Evolutionary conservation across 208 protist genomes (phyloP).

Genomic region (Leishmania martiniquensis): DNA sequence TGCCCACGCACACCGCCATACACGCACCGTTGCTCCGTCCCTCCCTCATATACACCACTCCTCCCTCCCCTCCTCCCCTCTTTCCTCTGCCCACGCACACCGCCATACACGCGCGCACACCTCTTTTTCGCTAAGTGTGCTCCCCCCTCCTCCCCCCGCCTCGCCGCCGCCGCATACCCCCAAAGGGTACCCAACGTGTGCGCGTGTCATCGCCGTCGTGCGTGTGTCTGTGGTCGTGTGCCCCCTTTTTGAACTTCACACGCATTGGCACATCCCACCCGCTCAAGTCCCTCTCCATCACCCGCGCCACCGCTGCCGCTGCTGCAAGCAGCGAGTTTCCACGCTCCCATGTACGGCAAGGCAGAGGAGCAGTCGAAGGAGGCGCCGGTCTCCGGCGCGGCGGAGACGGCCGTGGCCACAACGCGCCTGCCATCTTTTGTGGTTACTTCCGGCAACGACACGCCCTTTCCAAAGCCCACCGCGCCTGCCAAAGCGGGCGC

Average conservation of each 20-base stretch:
- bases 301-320: neutral
- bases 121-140: no score
- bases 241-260: neutral
- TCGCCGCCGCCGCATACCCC: neutral
- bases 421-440: slow-evolving; percentile 20
- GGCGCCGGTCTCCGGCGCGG: slow-evolving; percentile 1
- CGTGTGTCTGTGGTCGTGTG: neutral
- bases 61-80: neutral
- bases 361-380: slow-evolving; percentile 10
- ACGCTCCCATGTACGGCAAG: neutral
- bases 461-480: neutral
- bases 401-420: neutral
- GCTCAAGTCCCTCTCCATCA: neutral
- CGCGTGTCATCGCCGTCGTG: neutral
- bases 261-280: neutral
- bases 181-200: neutral
- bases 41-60: neutral
- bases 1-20: neutral
- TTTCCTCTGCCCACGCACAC: neutral
- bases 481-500: neutral
- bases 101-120: no score
- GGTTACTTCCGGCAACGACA: slow-evolving; percentile 31
- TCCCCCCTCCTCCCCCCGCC: no score
- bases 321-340: neutral
- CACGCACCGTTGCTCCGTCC: no score